Evolutionary conservation across 2,329 filamentous ascomycete genomes (phyloP).

Genomic region (Microsporum audouinii): DNA sequence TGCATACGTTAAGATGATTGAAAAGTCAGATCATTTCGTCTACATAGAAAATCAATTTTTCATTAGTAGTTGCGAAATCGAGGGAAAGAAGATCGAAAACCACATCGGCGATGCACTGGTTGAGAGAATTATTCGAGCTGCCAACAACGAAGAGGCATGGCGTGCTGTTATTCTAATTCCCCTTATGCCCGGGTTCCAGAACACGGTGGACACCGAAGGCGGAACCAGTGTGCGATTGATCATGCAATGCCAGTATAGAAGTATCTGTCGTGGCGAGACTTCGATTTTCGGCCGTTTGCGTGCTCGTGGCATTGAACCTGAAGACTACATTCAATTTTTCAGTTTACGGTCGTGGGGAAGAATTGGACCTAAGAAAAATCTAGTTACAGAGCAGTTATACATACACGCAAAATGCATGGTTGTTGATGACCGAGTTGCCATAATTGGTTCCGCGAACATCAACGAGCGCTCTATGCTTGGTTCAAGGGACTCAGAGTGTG

Average conservation of each 20-base stretch:
- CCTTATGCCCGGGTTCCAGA: slow-evolving; percentile 85
- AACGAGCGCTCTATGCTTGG: slow-evolving; percentile 69
- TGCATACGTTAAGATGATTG: slow-evolving; percentile 77
- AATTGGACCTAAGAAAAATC: slow-evolving; percentile 64
- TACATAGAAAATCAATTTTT: slow-evolving; percentile 99
- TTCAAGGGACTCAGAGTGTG: slow-evolving; percentile 75
- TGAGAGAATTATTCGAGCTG: slow-evolving; percentile 71
- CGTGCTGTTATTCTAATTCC: slow-evolving; percentile 83
- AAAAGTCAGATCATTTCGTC: slow-evolving; percentile 66
- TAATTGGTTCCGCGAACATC: slow-evolving; percentile 65
- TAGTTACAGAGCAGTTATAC: slow-evolving; percentile 85
- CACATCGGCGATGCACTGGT: slow-evolving; percentile 80
- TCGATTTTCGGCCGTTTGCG: slow-evolving; percentile 76
- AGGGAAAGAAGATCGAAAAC: slow-evolving; percentile 78
- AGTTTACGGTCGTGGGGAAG: slow-evolving; percentile 88
- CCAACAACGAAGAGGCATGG: slow-evolving; percentile 76
- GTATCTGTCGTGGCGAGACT: slow-evolving; percentile 79
- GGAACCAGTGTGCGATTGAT: slow-evolving; percentile 82
- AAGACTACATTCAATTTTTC: slow-evolving; percentile 80
- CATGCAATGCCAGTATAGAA: slow-evolving; percentile 98
- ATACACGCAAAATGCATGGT: slow-evolving; percentile 81
- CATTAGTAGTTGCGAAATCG: slow-evolving; percentile 67
- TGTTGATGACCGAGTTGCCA: slow-evolving; percentile 68
- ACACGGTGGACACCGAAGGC: slow-evolving; percentile 71
- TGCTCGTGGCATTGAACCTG: slow-evolving; percentile 63